Conservation (phyloP, 176 grass and related monocot genomes). For the Guadua angustifolia region DNA sequence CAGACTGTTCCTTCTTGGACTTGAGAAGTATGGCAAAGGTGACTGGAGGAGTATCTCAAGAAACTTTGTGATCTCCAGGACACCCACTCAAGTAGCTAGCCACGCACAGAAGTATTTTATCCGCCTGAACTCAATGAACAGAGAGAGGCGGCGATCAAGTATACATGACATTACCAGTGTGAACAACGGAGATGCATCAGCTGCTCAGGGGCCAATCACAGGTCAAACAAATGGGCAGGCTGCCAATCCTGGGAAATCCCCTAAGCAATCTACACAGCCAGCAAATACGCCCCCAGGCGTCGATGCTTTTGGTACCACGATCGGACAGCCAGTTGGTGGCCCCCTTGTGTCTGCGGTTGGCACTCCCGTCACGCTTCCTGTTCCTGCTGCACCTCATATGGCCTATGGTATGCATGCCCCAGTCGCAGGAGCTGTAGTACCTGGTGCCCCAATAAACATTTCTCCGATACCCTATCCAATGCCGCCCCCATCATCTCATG, state of each 20-base stretch:
- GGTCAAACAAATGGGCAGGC: conserved; percentile 63
- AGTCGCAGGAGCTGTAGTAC: conserved; percentile 59
- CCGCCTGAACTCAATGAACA: conserved; percentile 88
- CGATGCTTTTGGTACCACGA: conserved; percentile 70
- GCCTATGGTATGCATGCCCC: conserved; percentile 63
- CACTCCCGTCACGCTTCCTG: conserved; percentile 76
- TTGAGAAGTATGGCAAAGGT: conserved; percentile 96
- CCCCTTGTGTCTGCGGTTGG: conserved; percentile 78
- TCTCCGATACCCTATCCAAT: conserved; percentile 62
- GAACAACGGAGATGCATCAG: conserved; percentile 57
- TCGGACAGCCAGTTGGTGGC: conserved; percentile 80
- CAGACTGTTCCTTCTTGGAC: conserved; percentile 93
- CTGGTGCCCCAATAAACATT: conserved; percentile 65
- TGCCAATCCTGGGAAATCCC: conserved; percentile 55
- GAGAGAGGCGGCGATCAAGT: conserved; percentile 84
- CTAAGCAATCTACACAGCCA: conserved; percentile 60
- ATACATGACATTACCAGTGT: conserved; percentile 96
- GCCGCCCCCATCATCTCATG: conserved; percentile 63
- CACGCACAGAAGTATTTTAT: conserved; percentile 98
- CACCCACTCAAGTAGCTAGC: conserved; percentile 91
- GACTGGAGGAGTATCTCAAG: conserved; percentile 97
- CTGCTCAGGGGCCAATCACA: conserved; percentile 63
- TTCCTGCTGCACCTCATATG: conserved; percentile 67
- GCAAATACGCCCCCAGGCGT: conserved; percentile 50
- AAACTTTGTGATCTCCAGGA: conserved; percentile 97